Conservation (phyloP, 192 early-diverging fungal genomes). For the Haplosporangium gracile region DNA sequence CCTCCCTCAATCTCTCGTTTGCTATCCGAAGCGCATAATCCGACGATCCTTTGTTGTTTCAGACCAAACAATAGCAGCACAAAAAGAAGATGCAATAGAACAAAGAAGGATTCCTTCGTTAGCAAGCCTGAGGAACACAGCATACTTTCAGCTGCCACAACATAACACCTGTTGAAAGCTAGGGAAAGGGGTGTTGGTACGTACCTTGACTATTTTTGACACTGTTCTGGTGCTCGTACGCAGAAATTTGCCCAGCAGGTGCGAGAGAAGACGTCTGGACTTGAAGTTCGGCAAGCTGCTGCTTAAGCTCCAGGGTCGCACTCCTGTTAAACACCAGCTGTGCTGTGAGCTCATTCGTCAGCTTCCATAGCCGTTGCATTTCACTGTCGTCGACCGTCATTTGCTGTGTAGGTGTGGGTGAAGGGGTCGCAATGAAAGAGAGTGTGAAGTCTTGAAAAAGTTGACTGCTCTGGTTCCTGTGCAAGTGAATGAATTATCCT, state of each 20-base stretch:
- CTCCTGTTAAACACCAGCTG: constrained; percentile 60
- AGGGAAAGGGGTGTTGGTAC: background rate
- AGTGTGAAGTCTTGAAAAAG: background rate
- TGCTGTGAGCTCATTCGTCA: constrained; percentile 60
- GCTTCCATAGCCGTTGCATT: constrained; percentile 60
- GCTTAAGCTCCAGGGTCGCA: constrained; percentile 36
- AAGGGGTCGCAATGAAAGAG: background rate
- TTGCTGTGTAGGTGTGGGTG: background rate
- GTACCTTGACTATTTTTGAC: background rate
- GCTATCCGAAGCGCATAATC: constrained; percentile 39
- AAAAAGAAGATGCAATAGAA: too few relatives aligned
- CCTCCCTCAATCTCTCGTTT: constrained; percentile 40
- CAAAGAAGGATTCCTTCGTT: too few relatives aligned
- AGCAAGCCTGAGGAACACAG: too few relatives aligned
- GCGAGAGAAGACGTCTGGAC: background rate
- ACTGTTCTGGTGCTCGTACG: background rate
- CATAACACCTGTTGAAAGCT: too few relatives aligned
- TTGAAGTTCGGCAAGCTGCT: constrained; percentile 57
- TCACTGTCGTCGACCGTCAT: constrained; percentile 59
- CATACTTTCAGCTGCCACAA: background rate
- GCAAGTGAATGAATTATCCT: background rate
- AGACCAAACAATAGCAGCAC: background rate
- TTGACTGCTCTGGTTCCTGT: background rate
- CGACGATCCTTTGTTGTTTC: too few relatives aligned
- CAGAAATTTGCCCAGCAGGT: background rate